Base-by-base conservation (phyloP, 139 green algal genomes). In the Ostreobium quekettii region DNA sequence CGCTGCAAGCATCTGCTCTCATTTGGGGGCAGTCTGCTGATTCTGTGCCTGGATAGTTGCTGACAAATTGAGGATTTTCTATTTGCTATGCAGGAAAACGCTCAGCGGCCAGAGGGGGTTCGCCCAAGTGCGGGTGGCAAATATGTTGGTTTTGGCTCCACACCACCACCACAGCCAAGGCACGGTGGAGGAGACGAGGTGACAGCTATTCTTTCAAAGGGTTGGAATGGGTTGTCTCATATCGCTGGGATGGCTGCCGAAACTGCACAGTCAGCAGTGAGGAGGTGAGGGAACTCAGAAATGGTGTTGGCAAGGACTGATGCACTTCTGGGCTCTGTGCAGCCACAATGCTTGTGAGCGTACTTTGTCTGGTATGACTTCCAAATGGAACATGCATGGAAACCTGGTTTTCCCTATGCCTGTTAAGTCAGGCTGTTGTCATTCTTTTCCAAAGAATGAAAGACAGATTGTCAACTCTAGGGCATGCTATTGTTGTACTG, bases 101-200 rank as follows among this genome's bases (percentile, higher is more conserved):
- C 90, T 3, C 69, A 22, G 26, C 76, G 79, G 30, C 85, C 89
- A 0, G 92, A 97, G 8, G 73, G 74, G 28, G 30, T 98, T 35
- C 78, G 84, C 0, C 93, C 93, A 42, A 96, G 48, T 78, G 92
- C 97, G 82, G 92, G 93, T 33, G 93, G 93, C 57, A 98, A 98
- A 81, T 98, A 96, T 65, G 92, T 98, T 2, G 93, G 93, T 1
- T 98, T 98, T 84, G 93, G 93, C 28, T 97, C 87, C 8, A 66
- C 75, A 0, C 84, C 87, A 6, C 67, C 75, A 2, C 80, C 67
- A 5, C 26, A 11, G 3, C 57, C 48, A 36, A 36, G 15, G 8
- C 29, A 6, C 3, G 47, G 24, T 29, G 57, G 69, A 1, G 64
- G 83, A 4, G 82, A 89, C 33, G 79, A 88, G 42, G 73, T 88